These are phyloP conservation scores for Rhexocercosporidium sp. DNA, from an alignment of 2,329 filamentous ascomycete species.

Conservation along the genomic window DNA sequence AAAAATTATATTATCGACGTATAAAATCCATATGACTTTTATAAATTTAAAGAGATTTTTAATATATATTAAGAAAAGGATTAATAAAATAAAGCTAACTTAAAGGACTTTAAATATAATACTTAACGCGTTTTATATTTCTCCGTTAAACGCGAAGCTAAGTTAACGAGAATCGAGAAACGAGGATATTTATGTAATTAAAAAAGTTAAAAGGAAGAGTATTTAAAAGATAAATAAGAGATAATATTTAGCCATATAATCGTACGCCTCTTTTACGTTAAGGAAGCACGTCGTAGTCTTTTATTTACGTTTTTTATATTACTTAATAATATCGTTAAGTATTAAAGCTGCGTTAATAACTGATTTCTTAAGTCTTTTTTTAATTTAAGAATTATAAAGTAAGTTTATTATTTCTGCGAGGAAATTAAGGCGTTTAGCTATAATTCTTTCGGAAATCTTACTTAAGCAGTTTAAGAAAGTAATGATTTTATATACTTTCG, in stretches of 20 bases:
- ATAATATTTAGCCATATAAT: neutral
- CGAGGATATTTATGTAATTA: neutral
- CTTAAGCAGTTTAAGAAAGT: neutral
- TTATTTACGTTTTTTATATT: neutral
- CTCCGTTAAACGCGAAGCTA: neutral
- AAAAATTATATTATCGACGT: neutral
- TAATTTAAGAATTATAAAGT: neutral
- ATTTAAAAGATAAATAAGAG: neutral
- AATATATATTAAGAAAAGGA: neutral
- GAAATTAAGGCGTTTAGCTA: neutral
- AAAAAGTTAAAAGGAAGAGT: neutral
- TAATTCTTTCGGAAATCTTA: neutral
- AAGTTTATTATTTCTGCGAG: neutral
- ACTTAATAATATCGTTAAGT: neutral
- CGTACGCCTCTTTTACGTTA: neutral
- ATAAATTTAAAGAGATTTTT: neutral
- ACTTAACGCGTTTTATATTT: neutral
- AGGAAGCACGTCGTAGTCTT: neutral
- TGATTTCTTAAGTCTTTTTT: neutral
- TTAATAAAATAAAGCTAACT: neutral
- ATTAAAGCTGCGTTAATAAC: neutral
- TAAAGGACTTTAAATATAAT: neutral
- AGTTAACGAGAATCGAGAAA: neutral
- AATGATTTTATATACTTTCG: neutral
- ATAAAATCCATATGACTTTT: too few relatives aligned